Conservation (phyloP, 2,329 filamentous ascomycete species). For the Herpotrichia juniperi region DNA sequence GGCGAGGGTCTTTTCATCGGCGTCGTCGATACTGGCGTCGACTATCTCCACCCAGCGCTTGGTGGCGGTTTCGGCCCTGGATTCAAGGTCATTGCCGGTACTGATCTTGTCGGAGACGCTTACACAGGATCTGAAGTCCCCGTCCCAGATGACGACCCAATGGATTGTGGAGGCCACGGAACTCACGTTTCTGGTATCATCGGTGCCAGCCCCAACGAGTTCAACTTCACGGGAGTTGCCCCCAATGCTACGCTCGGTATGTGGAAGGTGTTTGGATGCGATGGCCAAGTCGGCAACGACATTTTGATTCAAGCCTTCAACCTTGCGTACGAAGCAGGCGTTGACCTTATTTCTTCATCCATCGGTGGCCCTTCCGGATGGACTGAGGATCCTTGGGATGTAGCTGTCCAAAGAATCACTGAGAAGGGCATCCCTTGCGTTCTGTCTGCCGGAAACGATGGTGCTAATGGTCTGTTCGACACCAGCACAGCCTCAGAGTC, state of each 20-base stretch:
- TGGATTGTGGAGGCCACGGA: slow-evolving; percentile 63
- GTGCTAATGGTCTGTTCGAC: background rate
- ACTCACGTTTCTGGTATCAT: slow-evolving; percentile 63
- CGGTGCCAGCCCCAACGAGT: slow-evolving; percentile 59
- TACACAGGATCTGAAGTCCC: slow-evolving; percentile 45
- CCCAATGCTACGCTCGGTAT: slow-evolving; percentile 59
- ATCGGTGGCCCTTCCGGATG: slow-evolving; percentile 43
- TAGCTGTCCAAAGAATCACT: slow-evolving; percentile 50
- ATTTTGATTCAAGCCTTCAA: slow-evolving; percentile 65
- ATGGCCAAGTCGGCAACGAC: slow-evolving; percentile 59
- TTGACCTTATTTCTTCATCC: slow-evolving; percentile 47
- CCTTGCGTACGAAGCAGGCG: slow-evolving; percentile 61
- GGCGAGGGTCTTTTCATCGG: slow-evolving; percentile 54
- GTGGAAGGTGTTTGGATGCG: slow-evolving; percentile 65
- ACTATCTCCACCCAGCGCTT: slow-evolving; percentile 68
- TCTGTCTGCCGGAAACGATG: background rate
- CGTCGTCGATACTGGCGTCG: slow-evolving; percentile 55
- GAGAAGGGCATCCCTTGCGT: slow-evolving; percentile 23
- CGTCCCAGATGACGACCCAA: slow-evolving; percentile 58
- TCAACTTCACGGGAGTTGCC: slow-evolving; percentile 25
- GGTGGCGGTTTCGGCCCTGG: slow-evolving; percentile 68
- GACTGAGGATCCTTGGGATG: slow-evolving; percentile 46
- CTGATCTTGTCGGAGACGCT: slow-evolving; percentile 64
- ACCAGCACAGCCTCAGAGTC: background rate
- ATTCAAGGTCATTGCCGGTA: slow-evolving; percentile 64